These are phyloP conservation scores for Pseudonectria buxi DNA, from an alignment of 2,329 filamentous ascomycete species.

Conservation along the genomic window DNA sequence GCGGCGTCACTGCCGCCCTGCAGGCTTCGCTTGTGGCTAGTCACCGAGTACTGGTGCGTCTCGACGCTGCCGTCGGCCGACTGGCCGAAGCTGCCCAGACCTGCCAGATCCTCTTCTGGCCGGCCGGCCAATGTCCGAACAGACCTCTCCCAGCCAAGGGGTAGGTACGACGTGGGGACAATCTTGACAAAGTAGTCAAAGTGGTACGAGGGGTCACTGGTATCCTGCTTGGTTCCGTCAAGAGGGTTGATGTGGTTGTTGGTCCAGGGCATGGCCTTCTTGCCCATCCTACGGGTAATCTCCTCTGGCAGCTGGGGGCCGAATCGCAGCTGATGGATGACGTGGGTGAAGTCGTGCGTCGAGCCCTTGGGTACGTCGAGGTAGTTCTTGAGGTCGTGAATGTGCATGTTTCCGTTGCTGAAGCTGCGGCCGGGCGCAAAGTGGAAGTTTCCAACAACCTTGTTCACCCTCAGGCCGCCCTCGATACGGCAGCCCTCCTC, in stretches of 20 bases:
- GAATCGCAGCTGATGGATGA: constrained; percentile 83
- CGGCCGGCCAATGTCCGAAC: constrained; percentile 22
- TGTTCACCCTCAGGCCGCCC: constrained; percentile 89
- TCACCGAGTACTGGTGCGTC: constrained; percentile 97
- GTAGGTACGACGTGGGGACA: constrained; percentile 89
- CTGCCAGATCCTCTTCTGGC: constrained; percentile 54
- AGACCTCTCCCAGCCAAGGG: constrained; percentile 76
- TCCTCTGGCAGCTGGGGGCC: constrained; percentile 81
- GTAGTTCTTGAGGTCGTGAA: constrained; percentile 96
- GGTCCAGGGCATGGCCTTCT: constrained; percentile 57
- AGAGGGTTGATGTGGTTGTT: constrained; percentile 91
- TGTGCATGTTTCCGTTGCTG: constrained; percentile 93
- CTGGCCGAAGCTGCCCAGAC: constrained; percentile 47
- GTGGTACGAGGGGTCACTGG: constrained; percentile 79
- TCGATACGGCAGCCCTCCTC: constrained; percentile 92
- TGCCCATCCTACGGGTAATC: constrained; percentile 53
- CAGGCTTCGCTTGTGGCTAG: constrained; percentile 87
- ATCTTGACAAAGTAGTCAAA: constrained; percentile 99
- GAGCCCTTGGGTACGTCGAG: constrained; percentile 63
- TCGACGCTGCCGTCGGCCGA: constrained; percentile 74
- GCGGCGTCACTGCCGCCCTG: constrained; percentile 74
- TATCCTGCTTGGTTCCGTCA: constrained; percentile 70
- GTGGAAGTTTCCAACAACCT: constrained; percentile 98
- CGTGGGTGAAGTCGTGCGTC: constrained; percentile 82
- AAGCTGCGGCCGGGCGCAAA: constrained; percentile 94